Evolutionary conservation across 768 basidiomycete genomes (phyloP).

Genomic region (Porpolomopsis calyptriformis): DNA sequence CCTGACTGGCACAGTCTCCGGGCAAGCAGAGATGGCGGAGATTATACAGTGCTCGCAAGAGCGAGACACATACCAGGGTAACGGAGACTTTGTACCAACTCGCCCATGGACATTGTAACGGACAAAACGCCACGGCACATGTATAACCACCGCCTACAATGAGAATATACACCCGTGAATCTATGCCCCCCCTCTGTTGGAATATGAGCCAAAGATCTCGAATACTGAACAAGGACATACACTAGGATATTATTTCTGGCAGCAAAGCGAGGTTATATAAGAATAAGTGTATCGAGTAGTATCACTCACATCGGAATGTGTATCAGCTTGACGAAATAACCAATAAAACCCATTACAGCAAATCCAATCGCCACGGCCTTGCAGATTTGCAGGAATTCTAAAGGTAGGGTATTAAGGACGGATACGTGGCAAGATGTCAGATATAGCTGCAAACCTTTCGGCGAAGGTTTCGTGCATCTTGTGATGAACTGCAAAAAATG

Average conservation of each 20-base stretch:
- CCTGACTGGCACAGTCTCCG: too few relatives aligned
- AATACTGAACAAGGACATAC: conserved; percentile 42
- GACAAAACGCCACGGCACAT: too few relatives aligned
- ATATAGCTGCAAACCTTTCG: conserved; percentile 71
- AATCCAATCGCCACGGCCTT: conserved; percentile 96
- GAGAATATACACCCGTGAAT: neutral
- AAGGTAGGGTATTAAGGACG: conserved; percentile 3
- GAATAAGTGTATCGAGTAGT: neutral
- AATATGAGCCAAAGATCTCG: conserved; percentile 16
- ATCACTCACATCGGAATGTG: conserved; percentile 91
- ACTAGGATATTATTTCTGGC: conserved; percentile 93
- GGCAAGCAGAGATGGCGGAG: too few relatives aligned
- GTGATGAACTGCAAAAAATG: conserved; percentile 67
- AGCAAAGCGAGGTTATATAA: conserved; percentile 9
- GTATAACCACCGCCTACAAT: neutral
- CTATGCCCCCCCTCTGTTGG: conserved; percentile 66
- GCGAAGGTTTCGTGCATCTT: conserved; percentile 95
- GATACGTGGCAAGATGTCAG: neutral
- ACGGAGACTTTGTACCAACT: too few relatives aligned
- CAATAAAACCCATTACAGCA: conserved; percentile 98
- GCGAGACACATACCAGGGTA: too few relatives aligned
- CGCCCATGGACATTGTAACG: too few relatives aligned
- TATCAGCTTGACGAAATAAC: conserved; percentile 96
- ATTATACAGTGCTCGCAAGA: too few relatives aligned
- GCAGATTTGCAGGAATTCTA: conserved; percentile 93